Conservation (phyloP, 352 stramenopile species). For the Phytophthora sp. region DNA sequence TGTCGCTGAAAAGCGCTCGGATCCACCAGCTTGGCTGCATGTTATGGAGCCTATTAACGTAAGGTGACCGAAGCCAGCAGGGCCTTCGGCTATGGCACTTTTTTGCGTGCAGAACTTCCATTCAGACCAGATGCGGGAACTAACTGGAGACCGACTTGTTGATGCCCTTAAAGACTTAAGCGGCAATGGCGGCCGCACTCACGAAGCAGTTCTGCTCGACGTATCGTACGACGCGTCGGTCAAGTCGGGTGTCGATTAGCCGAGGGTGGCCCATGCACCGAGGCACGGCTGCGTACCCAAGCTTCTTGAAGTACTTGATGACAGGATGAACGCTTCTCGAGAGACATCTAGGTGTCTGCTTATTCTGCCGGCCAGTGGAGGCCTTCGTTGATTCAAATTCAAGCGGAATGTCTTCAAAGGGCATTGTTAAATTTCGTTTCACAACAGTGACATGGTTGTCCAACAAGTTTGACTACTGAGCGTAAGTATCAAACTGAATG, state of each 20-base stretch:
- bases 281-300: neutral
- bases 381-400: no score
- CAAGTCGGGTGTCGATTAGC: neutral
- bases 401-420: no score
- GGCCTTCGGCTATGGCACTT: neutral
- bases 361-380: no score
- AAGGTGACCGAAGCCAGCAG: neutral
- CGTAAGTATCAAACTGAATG: no score
- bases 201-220: neutral
- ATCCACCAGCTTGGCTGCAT: neutral
- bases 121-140: neutral
- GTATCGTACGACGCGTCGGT: neutral
- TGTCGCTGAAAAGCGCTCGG: neutral
- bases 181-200: slow-evolving; percentile 22
- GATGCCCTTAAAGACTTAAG: neutral
- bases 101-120: neutral
- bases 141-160: neutral
- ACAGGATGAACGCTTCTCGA: neutral
- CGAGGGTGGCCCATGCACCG: neutral
- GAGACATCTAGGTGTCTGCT: no score
- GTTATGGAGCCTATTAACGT: neutral
- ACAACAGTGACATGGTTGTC: no score
- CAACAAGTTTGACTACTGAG: no score
- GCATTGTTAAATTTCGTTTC: no score
- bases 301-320: neutral